Conservation (phyloP, 106 monocot species). For the Platanthera guangdongensis region DNA sequence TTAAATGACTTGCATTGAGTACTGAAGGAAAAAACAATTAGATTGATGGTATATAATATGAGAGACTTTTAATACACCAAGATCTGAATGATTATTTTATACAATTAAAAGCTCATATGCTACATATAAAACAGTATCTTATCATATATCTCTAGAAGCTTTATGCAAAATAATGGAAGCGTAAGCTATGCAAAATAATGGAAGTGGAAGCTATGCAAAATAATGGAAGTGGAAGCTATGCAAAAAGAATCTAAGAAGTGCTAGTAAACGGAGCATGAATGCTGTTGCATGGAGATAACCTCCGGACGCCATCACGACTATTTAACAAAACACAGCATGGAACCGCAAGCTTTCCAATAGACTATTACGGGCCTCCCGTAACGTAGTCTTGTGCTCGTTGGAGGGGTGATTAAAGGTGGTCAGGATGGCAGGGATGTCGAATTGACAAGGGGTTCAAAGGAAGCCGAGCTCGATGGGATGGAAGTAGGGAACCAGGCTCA, state of each 20-base stretch:
- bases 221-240: neutral
- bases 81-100: neutral
- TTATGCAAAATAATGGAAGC: neutral
- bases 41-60: neutral
- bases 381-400: no score
- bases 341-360: no score
- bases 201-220: neutral
- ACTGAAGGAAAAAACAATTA: conserved; percentile 18
- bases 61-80: neutral
- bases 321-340: no score
- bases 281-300: neutral
- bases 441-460: no score
- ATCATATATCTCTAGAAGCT: neutral
- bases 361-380: no score
- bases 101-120: neutral
- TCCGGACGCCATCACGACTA: no score
- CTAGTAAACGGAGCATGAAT: neutral
- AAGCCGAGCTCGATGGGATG: no score
- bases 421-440: no score
- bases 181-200: no score
- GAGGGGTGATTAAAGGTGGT: no score
- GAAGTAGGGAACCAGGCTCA: no score
- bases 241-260: no score
- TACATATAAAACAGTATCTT: neutral
- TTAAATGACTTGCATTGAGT: conserved; percentile 76